A percentile compares a stretch with the other conserved stretches of the same genome.
These are phyloP conservation scores for Penicillium sp. DNA, from an alignment of 2,329 filamentous ascomycete genomes.

Conservation along the genomic window DNA sequence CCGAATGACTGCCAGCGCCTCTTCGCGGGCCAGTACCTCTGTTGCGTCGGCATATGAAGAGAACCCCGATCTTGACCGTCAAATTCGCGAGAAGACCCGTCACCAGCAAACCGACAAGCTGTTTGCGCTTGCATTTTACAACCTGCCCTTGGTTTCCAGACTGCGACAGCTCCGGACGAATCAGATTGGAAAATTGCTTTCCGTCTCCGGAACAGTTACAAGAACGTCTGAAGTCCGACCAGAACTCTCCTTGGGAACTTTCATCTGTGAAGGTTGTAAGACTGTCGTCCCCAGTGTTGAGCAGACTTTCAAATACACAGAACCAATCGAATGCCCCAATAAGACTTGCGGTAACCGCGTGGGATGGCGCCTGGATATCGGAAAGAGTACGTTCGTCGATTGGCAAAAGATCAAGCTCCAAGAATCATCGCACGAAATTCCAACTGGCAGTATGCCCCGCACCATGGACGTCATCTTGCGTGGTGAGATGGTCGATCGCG, in stretches of 20 bases:
- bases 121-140: conserved; percentile 90
- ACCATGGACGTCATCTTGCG: conserved; percentile 96
- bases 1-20: conserved; percentile 69
- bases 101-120: conserved; percentile 97
- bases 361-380: conserved; percentile 95
- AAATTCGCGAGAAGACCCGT: conserved; percentile 66
- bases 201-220: conserved; percentile 94
- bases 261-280: conserved; percentile 84
- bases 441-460: conserved; percentile 95
- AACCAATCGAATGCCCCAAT: conserved; percentile 94
- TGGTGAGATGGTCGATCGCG: conserved; percentile 94
- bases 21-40: conserved; percentile 65
- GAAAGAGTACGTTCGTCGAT: conserved; percentile 95
- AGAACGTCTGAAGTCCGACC: conserved; percentile 95
- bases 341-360: conserved; percentile 77
- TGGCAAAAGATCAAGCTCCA: conserved; percentile 99
- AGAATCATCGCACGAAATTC: conserved; percentile 97
- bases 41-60: conserved; percentile 59
- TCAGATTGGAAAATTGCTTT: conserved; percentile 88
- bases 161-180: conserved; percentile 80
- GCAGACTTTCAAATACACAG: conserved; percentile 95
- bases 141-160: conserved; percentile 79
- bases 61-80: conserved; percentile 48
- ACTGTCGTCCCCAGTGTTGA: conserved; percentile 84
- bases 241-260: conserved; percentile 87